Percentiles rank a stretch among this genome's conserved stretches.
These are phyloP conservation scores for Begonia peltatifolia DNA, from an alignment of 306 rosid genomes.

Conservation along the genomic window DNA sequence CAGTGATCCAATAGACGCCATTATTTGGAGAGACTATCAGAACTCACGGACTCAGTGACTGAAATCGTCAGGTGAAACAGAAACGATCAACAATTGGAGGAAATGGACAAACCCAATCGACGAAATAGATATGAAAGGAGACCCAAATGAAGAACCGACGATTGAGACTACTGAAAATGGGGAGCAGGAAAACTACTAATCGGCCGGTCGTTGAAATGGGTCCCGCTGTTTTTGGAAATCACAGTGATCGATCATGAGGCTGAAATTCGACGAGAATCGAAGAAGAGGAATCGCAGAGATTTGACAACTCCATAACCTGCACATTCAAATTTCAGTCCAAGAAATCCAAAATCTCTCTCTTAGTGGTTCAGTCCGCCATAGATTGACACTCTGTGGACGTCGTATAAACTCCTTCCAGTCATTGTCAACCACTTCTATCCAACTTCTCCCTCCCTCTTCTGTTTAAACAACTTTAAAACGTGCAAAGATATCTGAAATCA, in stretches of 20 bases:
- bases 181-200: background rate
- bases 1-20: slow-evolving; percentile 44
- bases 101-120: slow-evolving; percentile 19
- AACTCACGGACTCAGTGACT: background rate
- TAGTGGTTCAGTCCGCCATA: background rate
- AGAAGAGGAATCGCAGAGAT: too few relatives aligned
- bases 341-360: background rate
- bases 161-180: background rate
- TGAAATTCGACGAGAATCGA: too few relatives aligned
- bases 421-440: background rate
- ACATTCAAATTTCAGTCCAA: background rate
- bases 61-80: slow-evolving; percentile 3
- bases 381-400: too few relatives aligned
- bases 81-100: slow-evolving; percentile 14
- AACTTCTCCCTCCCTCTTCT: background rate
- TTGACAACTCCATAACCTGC: background rate
- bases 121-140: slow-evolving; percentile 8
- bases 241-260: too few relatives aligned
- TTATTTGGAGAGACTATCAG: slow-evolving; percentile 8
- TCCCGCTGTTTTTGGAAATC: background rate
- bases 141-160: slow-evolving; percentile 1
- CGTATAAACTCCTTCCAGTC: too few relatives aligned
- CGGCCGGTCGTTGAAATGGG: background rate
- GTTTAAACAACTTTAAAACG: background rate
- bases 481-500: background rate